Evolutionary conservation across 441 rosid species (phyloP).

Genomic region (Daphne laureola): DNA sequence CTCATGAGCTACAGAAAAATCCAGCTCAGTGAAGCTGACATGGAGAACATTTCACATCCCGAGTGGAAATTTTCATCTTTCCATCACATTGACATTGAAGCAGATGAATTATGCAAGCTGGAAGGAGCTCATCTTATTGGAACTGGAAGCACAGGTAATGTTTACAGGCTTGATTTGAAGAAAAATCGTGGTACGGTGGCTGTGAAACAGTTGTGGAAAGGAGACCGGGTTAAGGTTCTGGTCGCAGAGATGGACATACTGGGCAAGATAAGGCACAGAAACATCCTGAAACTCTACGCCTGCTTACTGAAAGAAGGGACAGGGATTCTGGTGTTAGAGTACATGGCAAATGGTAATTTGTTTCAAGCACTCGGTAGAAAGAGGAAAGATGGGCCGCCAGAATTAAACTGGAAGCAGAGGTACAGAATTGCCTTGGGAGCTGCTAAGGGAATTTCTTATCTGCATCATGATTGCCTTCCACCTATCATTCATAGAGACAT

Average conservation of each 20-base stretch:
- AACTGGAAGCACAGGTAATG: constrained; percentile 78
- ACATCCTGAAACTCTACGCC: constrained; percentile 76
- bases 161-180: constrained; percentile 68
- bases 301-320: constrained; percentile 50
- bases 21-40: constrained; percentile 27
- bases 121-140: constrained; percentile 64
- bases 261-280: constrained; percentile 72
- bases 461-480: constrained; percentile 80
- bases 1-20: constrained; percentile 40
- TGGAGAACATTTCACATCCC: constrained; percentile 20
- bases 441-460: constrained; percentile 77
- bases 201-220: constrained; percentile 61
- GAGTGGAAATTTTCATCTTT: constrained; percentile 62
- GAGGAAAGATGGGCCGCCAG: constrained; percentile 46
- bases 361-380: constrained; percentile 50
- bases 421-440: constrained; percentile 68
- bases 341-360: constrained; percentile 72
- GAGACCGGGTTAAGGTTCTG: constrained; percentile 41
- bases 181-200: constrained; percentile 58
- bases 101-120: constrained; percentile 59
- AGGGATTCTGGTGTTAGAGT: constrained; percentile 68
- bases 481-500: constrained; percentile 80
- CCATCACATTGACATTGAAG: constrained; percentile 62
- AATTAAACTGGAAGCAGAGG: constrained; percentile 60
- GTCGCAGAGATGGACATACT: constrained; percentile 69